Conservation (phyloP, 441 rosid genomes). For the Pelargonium fulgidum region DNA sequence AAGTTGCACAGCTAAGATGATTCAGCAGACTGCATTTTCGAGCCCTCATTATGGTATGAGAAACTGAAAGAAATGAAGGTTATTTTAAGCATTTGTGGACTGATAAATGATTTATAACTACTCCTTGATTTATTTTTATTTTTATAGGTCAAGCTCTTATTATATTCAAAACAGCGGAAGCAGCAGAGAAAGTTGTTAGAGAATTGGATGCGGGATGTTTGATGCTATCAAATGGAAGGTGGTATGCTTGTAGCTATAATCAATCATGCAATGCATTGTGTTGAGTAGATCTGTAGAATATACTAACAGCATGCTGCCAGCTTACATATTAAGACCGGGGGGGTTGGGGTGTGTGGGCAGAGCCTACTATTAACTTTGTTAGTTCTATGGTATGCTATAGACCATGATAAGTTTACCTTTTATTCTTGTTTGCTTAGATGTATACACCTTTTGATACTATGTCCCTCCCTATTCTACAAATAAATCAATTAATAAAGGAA, state of each 20-base stretch:
- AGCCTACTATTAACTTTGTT: no score
- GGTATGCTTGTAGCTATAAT: slow-evolving; percentile 17
- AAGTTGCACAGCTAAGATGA: slow-evolving; percentile 62
- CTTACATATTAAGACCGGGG: no score
- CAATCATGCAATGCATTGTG: not conserved
- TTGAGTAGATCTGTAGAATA: not conserved
- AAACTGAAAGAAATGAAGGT: not conserved
- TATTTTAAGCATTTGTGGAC: not conserved
- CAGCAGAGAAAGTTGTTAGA: slow-evolving; percentile 43
- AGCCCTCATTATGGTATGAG: slow-evolving; percentile 52
- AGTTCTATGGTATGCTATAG: no score
- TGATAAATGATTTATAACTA: slow-evolving; percentile 8
- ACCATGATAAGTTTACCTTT: no score
- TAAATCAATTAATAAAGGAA: no score
- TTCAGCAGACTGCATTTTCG: slow-evolving; percentile 40
- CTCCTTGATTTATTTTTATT: slow-evolving; percentile 22
- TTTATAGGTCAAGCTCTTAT: slow-evolving; percentile 67
- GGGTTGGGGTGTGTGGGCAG: no score
- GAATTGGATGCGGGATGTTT: slow-evolving; percentile 60
- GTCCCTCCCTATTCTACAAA: no score
- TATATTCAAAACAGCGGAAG: slow-evolving; percentile 56
- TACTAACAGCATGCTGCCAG: not conserved
- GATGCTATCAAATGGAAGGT: slow-evolving; percentile 75
- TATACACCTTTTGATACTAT: no score
- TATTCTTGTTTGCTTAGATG: no score